Evolutionary conservation across 1,139 yeast genomes (phyloP), one percentile per base, ranked within the genome.

Genomic region (Taphrina confusa): DNA sequence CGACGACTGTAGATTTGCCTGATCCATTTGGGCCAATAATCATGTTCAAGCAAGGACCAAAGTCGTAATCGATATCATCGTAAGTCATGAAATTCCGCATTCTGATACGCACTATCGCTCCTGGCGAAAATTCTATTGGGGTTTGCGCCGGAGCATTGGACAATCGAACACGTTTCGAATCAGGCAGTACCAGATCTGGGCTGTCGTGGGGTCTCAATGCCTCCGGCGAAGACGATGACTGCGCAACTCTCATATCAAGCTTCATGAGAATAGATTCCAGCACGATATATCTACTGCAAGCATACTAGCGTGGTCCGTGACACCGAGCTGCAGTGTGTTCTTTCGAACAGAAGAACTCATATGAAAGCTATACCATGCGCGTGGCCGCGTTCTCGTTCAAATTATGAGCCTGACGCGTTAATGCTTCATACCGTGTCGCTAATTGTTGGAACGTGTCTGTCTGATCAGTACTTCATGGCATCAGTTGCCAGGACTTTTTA

Each of bases 11-110:
- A 52, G 94, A 84, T 70, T 94, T 94, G 4, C 99, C 99, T 0
- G 96, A 83, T 39, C 99, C 99, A 70, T 94, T 94, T 4, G 98
- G 97, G 0, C 97, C 98, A 60, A 92, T 87, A 62, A 94, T 87
- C 88, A 94, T 83, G 71, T 94, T 94, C 70, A 94, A 76, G 1
- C 85, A 79, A 0, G 97, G 97, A 0, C 95, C 87, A 57, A 91
- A 78, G 46, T 78, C 76, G 71, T 89, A 91, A 70, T 87, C 92
- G 0, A 92, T 87, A 61, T 81, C 76, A 1, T 83, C 74, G 70
- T 91, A 91, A 0, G 96, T 89, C 68, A 94, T 90, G 75, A 91
- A 91, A 72, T 91, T 87, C 63, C 73, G 74, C 62, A 90, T 80
- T 61, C 77, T 78, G 30, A 90, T 83, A 46, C 81, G 77, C n/a